phyloP scores from a whole-genome alignment of 2,329 filamentous ascomycete genomes.

The Stylonectria norvegica region DNA sequence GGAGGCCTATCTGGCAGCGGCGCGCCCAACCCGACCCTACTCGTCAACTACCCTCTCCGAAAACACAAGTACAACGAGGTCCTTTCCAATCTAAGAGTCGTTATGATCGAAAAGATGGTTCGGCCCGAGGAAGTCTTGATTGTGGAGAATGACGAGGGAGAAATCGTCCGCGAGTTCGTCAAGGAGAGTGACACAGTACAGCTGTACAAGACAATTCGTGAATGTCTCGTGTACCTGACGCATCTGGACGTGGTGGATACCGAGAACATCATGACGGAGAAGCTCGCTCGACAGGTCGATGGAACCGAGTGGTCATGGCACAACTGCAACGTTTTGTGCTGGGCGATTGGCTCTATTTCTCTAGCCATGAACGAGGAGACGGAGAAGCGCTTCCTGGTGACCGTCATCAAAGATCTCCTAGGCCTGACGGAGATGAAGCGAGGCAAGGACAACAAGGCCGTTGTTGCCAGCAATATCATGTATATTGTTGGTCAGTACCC shows the following conservation, averaged over 20 bases:
- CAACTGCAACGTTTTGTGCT: conserved; percentile 99
- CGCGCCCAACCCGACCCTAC: conserved; percentile 77
- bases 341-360: conserved; percentile 98
- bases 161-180: conserved; percentile 98
- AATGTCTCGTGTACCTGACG: conserved; percentile 94
- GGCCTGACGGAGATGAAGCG: conserved; percentile 99
- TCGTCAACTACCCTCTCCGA: conserved; percentile 86
- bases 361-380: conserved; percentile 99
- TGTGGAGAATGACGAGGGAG: conserved; percentile 98
- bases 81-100: conserved; percentile 85
- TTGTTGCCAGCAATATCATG: conserved; percentile 99
- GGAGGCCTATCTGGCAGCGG: conserved; percentile 73
- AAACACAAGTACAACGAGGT: conserved; percentile 99
- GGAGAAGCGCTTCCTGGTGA: conserved; percentile 96
- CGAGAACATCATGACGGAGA: conserved; percentile 99
- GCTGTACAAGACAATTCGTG: conserved; percentile 97
- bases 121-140: conserved; percentile 95
- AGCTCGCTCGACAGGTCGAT: conserved; percentile 91
- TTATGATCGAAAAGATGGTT: conserved; percentile 99
- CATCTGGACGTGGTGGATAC: conserved; percentile 97
- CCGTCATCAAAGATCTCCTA: conserved; percentile 96
- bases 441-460: conserved; percentile 98
- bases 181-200: conserved; percentile 99
- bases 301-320: conserved; percentile 98
- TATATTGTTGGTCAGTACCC: conserved; percentile 99